phyloP scores from a whole-genome alignment of 306 rosid genomes.

The Ammopiptanthus mongolicus region DNA sequence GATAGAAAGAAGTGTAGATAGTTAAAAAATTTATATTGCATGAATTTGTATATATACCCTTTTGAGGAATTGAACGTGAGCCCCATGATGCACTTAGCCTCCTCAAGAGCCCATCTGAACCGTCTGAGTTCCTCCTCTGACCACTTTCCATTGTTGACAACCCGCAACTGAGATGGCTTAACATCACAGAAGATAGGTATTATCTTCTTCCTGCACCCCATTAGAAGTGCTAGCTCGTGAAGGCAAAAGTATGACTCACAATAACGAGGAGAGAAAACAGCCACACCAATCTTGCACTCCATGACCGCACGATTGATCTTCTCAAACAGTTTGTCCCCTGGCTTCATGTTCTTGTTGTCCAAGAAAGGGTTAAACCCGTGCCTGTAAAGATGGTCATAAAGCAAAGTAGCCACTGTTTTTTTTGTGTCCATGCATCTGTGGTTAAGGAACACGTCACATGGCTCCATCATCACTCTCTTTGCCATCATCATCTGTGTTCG shows the following conservation, averaged over 20 bases:
- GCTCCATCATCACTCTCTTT: conserved; percentile 23
- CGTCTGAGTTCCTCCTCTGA: conserved; percentile 33
- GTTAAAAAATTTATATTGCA: no score
- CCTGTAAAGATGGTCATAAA: conserved; percentile 54
- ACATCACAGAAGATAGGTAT: conserved; percentile 85
- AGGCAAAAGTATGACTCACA: conserved; percentile 84
- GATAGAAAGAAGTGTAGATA: no score
- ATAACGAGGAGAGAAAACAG: conserved; percentile 72
- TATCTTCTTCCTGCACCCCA: conserved; percentile 60
- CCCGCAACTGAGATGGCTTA: conserved; percentile 60
- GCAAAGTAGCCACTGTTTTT: conserved; percentile 52
- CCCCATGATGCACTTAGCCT: conserved; percentile 64
- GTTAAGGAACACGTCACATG: conserved; percentile 76
- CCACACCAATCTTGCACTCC: conserved; percentile 65
- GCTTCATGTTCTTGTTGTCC: conserved; percentile 79
- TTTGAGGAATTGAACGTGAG: conserved; percentile 58
- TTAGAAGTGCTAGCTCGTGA: conserved; percentile 68
- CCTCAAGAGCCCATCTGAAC: conserved; percentile 57
- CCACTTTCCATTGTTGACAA: conserved; percentile 28
- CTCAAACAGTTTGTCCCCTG: conserved; percentile 83
- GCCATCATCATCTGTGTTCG: conserved; percentile 3
- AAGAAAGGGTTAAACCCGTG: conserved; percentile 51
- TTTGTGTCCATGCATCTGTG: conserved; percentile 80
- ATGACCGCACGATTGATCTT: conserved; percentile 58
- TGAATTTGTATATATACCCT: conserved; percentile 55